A percentile compares a stretch with the other conserved stretches of the same genome.
Conservation (phyloP, 2,329 filamentous ascomycete species). For the Claviceps fusiformis region DNA sequence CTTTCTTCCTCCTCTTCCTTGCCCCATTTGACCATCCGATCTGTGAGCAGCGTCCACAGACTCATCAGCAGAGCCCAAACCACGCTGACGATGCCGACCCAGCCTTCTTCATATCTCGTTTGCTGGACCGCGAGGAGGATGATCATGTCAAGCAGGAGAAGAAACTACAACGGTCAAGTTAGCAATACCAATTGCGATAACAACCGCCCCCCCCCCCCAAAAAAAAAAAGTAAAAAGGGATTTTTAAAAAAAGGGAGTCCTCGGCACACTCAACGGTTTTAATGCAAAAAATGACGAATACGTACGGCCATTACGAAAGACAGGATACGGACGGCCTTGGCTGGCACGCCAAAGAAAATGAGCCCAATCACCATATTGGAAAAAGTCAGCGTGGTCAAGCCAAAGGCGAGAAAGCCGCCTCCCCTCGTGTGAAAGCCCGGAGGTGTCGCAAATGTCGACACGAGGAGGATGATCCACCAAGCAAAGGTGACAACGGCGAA, state of each 20-base stretch:
- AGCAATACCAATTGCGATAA: background rate
- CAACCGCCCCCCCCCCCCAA: no score
- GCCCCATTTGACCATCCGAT: conserved; percentile 77
- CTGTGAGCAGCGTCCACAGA: conserved; percentile 65
- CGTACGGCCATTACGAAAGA: conserved; percentile 48
- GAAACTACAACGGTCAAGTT: conserved; percentile 11
- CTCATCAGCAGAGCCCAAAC: conserved; percentile 69
- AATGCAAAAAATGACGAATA: background rate
- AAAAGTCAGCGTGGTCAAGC: conserved; percentile 66
- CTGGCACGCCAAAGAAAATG: conserved; percentile 79
- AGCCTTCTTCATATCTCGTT: conserved; percentile 72
- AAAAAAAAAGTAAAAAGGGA: no score
- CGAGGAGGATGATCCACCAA: conserved; percentile 90
- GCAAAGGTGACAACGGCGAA: conserved; percentile 64
- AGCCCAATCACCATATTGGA: conserved; percentile 64
- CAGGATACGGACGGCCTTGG: conserved; percentile 62
- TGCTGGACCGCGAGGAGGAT: conserved; percentile 63
- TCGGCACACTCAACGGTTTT: background rate
- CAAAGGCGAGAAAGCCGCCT: conserved; percentile 84
- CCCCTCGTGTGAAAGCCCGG: conserved; percentile 76
- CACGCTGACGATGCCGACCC: conserved; percentile 78
- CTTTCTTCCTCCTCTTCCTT: conserved; percentile 88
- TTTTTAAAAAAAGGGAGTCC: no score
- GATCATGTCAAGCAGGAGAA: conserved; percentile 51
- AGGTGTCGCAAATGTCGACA: conserved; percentile 81